Evolutionary conservation across 305 asterid species (phyloP), one percentile per base, ranked within the genome.

Genomic region (Fraxinus angustifolia): DNA sequence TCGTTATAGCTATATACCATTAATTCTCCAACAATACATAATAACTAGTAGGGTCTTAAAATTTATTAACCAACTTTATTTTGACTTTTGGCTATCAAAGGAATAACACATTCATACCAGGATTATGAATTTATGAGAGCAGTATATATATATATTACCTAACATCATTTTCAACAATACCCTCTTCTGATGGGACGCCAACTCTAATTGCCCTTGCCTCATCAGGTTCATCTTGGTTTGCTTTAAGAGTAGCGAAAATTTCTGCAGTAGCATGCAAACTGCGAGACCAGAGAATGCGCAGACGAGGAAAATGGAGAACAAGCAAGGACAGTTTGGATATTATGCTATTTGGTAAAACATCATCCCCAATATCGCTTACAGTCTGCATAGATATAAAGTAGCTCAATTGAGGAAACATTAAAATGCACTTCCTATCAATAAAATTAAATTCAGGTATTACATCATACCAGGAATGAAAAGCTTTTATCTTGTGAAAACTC

Each of bases 121-220:
- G 79, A 70, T 62, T 60, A 48, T 40, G 48, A 40, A 40, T 40
- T 40, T 40, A 40, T 74, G 36, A 67, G n/a, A 62, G 79, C 53
- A 75, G 8, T 45, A 16, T 53, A 50, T 12, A 56, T 53, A 34
- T 34, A 34, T 34, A 84, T 81, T 84, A 94, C 99, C 99, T 90
- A 30, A 92, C 90, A 88, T 94, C 98, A 81, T 92, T 87, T 84
- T 93, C 94, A 26, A 95, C 86, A 19, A 91, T 70, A 82, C 98
- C 99, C 88, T 94, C 99, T 90, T 92, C 98, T 45, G 99, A 96
- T 45, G 99, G 99, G 73, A 96, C 96, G 72, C 99, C 99, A 77
- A 96, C 96, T 87, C 98, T 88, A 68, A 83, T 91, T 26, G 99
- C 98, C 91, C 91, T 96, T 79, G 86, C 92, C 87, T 94, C 98